Base-by-base conservation (phyloP, 2,329 filamentous ascomycete genomes). In the Neonectria faginata region DNA sequence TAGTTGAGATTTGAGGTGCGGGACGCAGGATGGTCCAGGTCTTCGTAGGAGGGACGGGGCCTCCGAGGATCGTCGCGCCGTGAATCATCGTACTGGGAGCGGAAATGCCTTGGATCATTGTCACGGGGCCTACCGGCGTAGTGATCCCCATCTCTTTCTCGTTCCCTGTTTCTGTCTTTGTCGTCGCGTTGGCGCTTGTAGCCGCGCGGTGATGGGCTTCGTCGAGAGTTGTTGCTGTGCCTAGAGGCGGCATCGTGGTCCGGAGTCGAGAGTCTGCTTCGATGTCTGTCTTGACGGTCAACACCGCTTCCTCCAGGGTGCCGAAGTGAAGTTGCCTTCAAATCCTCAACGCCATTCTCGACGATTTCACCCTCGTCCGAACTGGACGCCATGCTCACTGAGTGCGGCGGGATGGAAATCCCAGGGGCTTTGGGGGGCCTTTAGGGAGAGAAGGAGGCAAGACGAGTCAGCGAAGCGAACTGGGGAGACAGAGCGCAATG, bases 281-380 rank as follows among this genome's bases (percentile, higher is more conserved):
- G 88, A 82, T 82, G 86, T 94, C 93, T 97, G 92, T 91, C 88
- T 86, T 86, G 89, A 88, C 91, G 92, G 93, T 97, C 92, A 97
- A 97, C 90, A 88, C 87, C 89, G 88, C 84, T 90, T 91, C 89
- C 87, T 87, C 90, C 88, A 86, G 87, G 82, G 81, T 86, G 86
- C 86, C 86, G 85, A 86, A 90, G 88, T 90, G 91, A 91, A 92
- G 91, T 92, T 96, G 93, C 92, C 93, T 96, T 96, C 80, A 81
- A 82, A 75, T 83, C 78, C 77, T 79, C 78, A 85, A 85, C 86
- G 81, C 86, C 85, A 82, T 88, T 88, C 82, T 94, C 92, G 79
- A 91, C 82, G 80, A 95, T 93, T 85, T 97, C 93, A 82, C 93
- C 93, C 82, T 97, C 92, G 81, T 93, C 92, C 76, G 92, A 92